Conservation (phyloP, 768 basidiomycete species). For the Cystofilobasidium macerans region DNA sequence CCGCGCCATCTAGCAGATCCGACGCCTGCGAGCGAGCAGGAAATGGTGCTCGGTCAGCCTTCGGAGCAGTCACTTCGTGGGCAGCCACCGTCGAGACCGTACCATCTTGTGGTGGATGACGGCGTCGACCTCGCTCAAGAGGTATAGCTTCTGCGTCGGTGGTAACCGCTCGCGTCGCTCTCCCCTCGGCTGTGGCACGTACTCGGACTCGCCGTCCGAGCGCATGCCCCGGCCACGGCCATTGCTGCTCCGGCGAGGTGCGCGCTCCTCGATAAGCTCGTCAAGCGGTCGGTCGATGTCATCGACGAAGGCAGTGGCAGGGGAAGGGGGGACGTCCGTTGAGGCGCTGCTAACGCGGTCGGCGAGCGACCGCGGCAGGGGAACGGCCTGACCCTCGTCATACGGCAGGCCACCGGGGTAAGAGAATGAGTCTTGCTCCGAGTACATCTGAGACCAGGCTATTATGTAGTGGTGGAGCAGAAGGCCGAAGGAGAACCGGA, state of each 20-base stretch:
- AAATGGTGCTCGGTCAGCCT: background rate
- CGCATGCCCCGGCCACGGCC: background rate
- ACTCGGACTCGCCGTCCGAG: background rate
- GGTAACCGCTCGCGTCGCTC: background rate
- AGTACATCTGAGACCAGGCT: background rate
- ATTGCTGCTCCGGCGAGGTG: background rate
- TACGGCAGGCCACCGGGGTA: conserved; percentile 3
- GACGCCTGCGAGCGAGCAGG: background rate
- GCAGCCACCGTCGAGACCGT: background rate
- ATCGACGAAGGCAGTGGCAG: no score
- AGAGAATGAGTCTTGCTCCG: background rate
- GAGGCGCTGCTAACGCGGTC: background rate
- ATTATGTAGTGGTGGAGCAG: background rate
- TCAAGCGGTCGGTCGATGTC: conserved; percentile 3
- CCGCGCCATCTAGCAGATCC: background rate
- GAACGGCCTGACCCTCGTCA: background rate
- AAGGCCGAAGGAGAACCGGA: background rate
- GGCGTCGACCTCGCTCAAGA: background rate
- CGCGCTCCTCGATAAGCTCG: background rate
- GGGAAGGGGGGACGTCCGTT: no score
- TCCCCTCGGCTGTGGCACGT: background rate
- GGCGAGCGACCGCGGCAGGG: background rate
- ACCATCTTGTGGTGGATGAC: background rate
- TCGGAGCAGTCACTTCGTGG: background rate
- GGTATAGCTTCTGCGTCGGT: background rate